Evolutionary conservation across 768 basidiomycete genomes (phyloP).

Genomic region (Hysterangium stoloniferum): DNA sequence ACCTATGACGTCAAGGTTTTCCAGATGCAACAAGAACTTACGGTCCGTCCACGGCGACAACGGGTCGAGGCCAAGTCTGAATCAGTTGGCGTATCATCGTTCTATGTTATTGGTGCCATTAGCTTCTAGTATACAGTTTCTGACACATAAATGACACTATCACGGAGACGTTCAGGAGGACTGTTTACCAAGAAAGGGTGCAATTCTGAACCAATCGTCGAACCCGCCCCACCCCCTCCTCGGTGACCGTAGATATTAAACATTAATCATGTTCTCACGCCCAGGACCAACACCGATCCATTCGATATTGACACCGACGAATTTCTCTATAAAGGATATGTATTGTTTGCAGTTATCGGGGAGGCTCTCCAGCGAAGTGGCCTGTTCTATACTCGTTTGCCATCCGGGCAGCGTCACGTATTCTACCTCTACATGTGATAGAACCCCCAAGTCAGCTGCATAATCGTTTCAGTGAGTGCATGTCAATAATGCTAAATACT

Average conservation of each 20-base stretch:
- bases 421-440: constrained; percentile 72
- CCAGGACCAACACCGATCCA: constrained; percentile 94
- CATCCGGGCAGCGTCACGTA: constrained; percentile 92
- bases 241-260: constrained; percentile 1
- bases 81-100: no score
- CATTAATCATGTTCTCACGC: constrained; percentile 63
- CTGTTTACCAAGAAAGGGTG: background rate
- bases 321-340: constrained; percentile 77
- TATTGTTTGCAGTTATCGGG: constrained; percentile 84
- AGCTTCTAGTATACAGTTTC: background rate
- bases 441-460: constrained; percentile 75
- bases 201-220: background rate
- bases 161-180: background rate
- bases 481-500: background rate
- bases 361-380: constrained; percentile 59
- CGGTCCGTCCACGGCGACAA: no score
- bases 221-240: no score
- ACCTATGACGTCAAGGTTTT: no score
- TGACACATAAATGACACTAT: background rate
- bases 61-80: no score
- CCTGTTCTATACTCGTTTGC: constrained; percentile 65
- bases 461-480: background rate
- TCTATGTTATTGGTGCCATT: no score
- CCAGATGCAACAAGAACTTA: no score
- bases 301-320: constrained; percentile 62